A percentile compares a stretch with the other conserved stretches of the same genome.
Evolutionary conservation across 73 alveolate species (phyloP).

Genomic region (Paramecium sexaurelia): DNA sequence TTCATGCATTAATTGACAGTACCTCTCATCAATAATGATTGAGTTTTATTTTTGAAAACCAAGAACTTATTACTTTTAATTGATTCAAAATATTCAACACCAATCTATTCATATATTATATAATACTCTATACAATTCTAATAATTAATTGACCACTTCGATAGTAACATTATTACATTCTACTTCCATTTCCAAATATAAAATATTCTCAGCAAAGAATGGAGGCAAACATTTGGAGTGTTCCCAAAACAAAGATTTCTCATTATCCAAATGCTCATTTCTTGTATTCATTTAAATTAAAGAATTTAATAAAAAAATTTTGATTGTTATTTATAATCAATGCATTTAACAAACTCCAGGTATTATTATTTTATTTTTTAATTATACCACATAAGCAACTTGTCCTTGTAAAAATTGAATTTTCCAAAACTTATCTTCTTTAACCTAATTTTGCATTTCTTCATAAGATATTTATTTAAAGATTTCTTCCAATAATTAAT

Average conservation of each 20-base stretch:
- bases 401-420: not conserved
- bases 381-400: not conserved
- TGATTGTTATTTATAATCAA: not conserved
- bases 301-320: not conserved
- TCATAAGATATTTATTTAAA: not conserved
- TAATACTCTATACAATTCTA: constrained; percentile 63
- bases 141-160: constrained; percentile 47
- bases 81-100: constrained; percentile 66
- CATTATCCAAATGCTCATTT: not conserved
- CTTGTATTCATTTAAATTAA: not conserved
- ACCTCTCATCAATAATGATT: constrained; percentile 39
- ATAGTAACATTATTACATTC: constrained; percentile 58
- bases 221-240: constrained; percentile 41
- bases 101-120: constrained; percentile 43
- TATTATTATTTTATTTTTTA: not conserved
- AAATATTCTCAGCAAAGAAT: constrained; percentile 61
- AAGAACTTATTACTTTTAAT: constrained; percentile 64
- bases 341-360: not conserved
- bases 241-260: constrained; percentile 29
- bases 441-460: not conserved
- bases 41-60: constrained; percentile 66
- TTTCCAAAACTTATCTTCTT: not conserved
- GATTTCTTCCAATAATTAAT: not conserved
- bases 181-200: constrained; percentile 66
- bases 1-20: constrained; percentile 62